These are phyloP conservation scores for Petunia secreta DNA, from an alignment of 257 asterid species.

Conservation along the genomic window DNA sequence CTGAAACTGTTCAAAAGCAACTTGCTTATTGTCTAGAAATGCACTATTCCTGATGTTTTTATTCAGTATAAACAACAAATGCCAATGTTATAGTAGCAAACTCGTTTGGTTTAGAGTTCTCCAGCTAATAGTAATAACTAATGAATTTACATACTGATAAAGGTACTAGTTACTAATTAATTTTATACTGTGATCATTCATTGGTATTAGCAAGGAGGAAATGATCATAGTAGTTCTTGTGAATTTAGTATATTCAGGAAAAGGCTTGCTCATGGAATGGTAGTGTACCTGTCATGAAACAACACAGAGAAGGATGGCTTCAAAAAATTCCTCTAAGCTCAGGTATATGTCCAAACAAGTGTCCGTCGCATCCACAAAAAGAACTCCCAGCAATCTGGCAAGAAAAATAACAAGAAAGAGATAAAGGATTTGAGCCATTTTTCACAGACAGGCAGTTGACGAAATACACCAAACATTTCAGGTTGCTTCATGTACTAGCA, in stretches of 20 bases:
- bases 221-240: background rate
- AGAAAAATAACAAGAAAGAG: background rate
- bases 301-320: background rate
- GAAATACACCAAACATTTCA: slow-evolving; percentile 4
- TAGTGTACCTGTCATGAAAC: background rate
- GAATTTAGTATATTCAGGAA: background rate
- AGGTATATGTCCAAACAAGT: background rate
- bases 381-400: background rate
- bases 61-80: background rate
- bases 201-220: background rate
- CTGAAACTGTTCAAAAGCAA: background rate
- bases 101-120: background rate
- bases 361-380: background rate
- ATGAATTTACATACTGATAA: background rate
- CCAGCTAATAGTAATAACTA: background rate
- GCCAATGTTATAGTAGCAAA: background rate
- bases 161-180: background rate
- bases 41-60: background rate
- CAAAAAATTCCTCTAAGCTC: background rate
- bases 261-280: background rate
- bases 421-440: background rate
- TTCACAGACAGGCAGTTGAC: background rate
- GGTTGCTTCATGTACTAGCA: background rate
- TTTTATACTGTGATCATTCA: background rate
- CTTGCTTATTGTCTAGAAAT: background rate